These are phyloP conservation scores for Pythium rishiriense DNA, from an alignment of 352 stramenopile genomes.

Conservation along the genomic window DNA sequence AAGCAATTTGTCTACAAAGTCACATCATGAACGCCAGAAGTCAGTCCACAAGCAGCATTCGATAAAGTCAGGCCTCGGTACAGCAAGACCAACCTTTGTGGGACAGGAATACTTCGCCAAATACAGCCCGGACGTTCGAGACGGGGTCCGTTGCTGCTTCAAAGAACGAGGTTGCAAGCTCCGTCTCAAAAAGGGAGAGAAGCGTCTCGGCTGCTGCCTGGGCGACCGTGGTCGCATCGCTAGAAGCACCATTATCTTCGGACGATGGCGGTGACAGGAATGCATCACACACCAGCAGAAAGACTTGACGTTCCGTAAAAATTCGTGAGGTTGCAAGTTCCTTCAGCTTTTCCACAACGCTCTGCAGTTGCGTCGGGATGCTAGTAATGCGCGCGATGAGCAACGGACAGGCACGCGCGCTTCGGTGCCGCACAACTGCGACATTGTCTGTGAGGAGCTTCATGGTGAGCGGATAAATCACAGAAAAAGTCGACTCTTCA, in stretches of 20 bases:
- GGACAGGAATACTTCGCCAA: slow-evolving; percentile 45
- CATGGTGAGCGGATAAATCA: slow-evolving; percentile 75
- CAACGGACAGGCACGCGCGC: slow-evolving; percentile 68
- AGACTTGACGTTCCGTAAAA: slow-evolving; percentile 73
- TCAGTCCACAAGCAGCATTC: background rate
- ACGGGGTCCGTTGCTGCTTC: slow-evolving; percentile 57
- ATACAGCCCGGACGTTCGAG: slow-evolving; percentile 73
- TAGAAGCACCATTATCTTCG: background rate
- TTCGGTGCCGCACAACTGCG: slow-evolving; percentile 68
- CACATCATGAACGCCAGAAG: background rate
- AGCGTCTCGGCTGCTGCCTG: slow-evolving; percentile 6
- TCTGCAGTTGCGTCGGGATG: slow-evolving; percentile 50
- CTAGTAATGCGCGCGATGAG: slow-evolving; percentile 48
- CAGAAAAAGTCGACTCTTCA: slow-evolving; percentile 63
- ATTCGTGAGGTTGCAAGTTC: slow-evolving; percentile 51
- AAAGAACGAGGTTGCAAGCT: slow-evolving; percentile 57
- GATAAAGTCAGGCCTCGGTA: background rate
- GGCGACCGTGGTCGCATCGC: background rate
- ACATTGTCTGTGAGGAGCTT: slow-evolving; percentile 79
- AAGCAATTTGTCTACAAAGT: slow-evolving; percentile 13
- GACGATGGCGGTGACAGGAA: slow-evolving; percentile 39
- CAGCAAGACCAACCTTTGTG: slow-evolving; percentile 38
- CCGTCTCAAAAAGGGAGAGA: slow-evolving; percentile 48
- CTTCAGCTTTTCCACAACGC: slow-evolving; percentile 50
- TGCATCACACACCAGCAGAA: slow-evolving; percentile 58